Conservation (phyloP, 2,329 filamentous ascomycete genomes). For the Colletotrichum liaoningense region DNA sequence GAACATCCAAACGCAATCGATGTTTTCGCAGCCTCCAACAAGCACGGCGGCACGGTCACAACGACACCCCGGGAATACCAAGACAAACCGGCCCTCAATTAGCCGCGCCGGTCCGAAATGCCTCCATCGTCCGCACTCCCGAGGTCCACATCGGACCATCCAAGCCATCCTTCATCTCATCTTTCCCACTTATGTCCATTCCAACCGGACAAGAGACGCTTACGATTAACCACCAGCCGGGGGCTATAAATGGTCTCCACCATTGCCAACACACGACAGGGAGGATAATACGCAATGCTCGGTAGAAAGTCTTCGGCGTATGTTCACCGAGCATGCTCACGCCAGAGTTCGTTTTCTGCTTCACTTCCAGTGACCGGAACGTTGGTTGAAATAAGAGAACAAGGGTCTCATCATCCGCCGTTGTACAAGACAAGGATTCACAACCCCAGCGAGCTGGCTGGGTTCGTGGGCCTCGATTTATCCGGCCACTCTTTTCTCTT, state of each 20-base stretch:
- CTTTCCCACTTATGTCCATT: conserved; percentile 13
- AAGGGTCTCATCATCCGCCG: background rate
- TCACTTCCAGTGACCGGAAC: background rate
- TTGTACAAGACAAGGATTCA: background rate
- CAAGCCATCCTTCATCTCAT: conserved; percentile 23
- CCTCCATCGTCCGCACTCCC: background rate
- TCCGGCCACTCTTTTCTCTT: background rate
- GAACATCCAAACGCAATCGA: background rate
- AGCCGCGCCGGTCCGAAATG: conserved; percentile 32
- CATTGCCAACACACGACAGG: background rate
- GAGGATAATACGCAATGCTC: background rate
- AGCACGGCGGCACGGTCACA: background rate
- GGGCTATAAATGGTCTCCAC: background rate
- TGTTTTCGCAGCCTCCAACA: background rate
- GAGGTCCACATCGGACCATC: conserved; percentile 20
- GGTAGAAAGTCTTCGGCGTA: background rate
- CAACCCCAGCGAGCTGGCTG: background rate
- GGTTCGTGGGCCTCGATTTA: conserved; percentile 28
- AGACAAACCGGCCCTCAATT: conserved; percentile 11
- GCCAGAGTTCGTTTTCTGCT: too few species aligned
- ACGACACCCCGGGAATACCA: background rate
- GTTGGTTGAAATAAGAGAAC: background rate
- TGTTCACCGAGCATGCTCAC: background rate
- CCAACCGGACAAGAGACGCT: background rate
- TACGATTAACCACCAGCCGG: background rate